Base-by-base conservation (phyloP, 179 eudicot genomes). In the Sideroxylon spinosum region DNA sequence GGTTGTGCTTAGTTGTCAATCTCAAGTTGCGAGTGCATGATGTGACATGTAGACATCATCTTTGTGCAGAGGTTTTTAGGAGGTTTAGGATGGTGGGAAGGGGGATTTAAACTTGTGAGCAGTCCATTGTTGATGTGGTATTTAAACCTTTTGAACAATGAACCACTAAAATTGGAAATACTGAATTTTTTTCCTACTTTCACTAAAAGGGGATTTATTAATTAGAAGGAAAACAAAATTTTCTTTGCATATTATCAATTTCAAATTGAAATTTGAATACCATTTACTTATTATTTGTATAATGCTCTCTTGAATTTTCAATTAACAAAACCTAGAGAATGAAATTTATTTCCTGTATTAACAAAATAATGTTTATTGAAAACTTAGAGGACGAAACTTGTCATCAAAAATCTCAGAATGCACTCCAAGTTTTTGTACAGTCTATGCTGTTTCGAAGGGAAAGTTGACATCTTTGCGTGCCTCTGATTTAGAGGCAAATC, bases 381-480 rank as follows among this genome's bases (percentile, higher is more conserved):
- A 76, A 77, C 29, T 76, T 73, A 89, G 88, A 85, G 91, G 89
- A 65, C 88, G 69, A 52, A 75, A 78, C 46, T 68, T 93, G 74
- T 91, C 98, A 9, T 84, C 95, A 14, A 78, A 78, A 82, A 90
- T 95, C 75, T 86, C 99, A 71, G 91, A 87, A 66, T 79, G 75
- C 55, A 76, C 90, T 29, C 97, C 99, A 53, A 78, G 85, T 56
- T 90, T 89, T 78, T 93, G 99, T 78, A 91, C 95, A 0, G 92
- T 95, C n/a, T 95, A 91, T 85, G 94, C 86, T 67, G 85, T 95
- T 76, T 86, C 90, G 37, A 93, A 88, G 78, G 99, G 99, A 57
- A 93, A 90, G 86, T 76, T 95, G 76, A 88, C 91, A 78, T 87
- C 93, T 12, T 56, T 93, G 71, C 92, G 95, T 29, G 93, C 99